Evolutionary conservation across 2,329 filamentous ascomycete species (phyloP).

Genomic region (Ophiostoma sp.): DNA sequence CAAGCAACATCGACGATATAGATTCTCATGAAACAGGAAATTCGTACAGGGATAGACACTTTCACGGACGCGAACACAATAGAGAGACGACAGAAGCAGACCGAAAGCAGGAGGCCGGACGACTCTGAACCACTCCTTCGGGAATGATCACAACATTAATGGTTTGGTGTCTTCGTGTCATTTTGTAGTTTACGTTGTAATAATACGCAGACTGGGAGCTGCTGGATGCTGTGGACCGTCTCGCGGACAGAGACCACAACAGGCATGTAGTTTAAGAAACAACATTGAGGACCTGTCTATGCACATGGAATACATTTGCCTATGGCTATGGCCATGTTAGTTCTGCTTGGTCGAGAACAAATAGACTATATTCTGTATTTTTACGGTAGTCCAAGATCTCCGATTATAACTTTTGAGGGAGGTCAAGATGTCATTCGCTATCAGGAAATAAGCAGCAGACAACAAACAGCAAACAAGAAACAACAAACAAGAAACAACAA

Average conservation of each 20-base stretch:
- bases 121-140: constrained; percentile 19
- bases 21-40: background rate
- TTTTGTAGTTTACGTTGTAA: background rate
- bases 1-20: background rate
- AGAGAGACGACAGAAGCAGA: constrained; percentile 7
- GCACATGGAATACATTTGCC: no score
- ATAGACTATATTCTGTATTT: no score
- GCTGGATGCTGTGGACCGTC: constrained; percentile 15
- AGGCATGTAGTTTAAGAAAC: background rate
- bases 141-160: constrained; percentile 21
- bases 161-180: no score
- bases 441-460: no score
- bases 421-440: no score
- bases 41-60: constrained; percentile 3
- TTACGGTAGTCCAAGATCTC: no score
- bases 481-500: background rate
- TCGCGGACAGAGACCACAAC: background rate
- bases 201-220: background rate
- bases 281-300: no score
- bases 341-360: no score
- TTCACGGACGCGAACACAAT: background rate
- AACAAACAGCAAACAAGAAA: no score
- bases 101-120: constrained; percentile 8
- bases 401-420: no score
- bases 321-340: no score